Base-by-base conservation (phyloP, 177 flowering plant genomes). In the Vitis hybrid region DNA sequence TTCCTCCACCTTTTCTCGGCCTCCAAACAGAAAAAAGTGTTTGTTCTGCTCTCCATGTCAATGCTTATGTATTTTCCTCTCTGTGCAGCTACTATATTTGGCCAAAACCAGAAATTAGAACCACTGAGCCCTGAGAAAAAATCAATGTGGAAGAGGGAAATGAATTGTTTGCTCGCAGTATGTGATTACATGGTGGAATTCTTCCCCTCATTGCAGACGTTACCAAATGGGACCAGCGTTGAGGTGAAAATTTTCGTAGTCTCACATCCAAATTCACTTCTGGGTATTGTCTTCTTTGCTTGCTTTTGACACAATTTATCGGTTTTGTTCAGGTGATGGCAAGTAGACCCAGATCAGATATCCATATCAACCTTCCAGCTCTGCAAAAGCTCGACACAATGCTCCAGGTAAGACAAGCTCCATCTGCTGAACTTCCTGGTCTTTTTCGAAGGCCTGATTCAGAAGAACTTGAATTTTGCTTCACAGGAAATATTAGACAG, bases 351-450 rank as follows among this genome's bases (percentile, higher is more conserved):
- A 81, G 99, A 79, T 68, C 85, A 57, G 99, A 96, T 76, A 87
- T 96, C 23, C 77, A 76, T 68, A 85, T 92, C 67, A 94, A 88
- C 81, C 95, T 96, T 52, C 99, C 99, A 66, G 99, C 98, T 2
- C 73, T 96, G 78, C 74, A 72, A 66, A 89, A 94, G 79, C 91
- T 96, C 5, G 97, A 96, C 64, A 76, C 85, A 45, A 86, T 92
- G 92, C 97, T 96, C 70, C 89, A 95, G 15, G 99, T 96, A 89
- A 87, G 90, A 60, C 11, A 11, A 59, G 11, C 61, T 39, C 30
- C 30, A 26, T 26, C 30, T 0, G 30, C 30, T 26, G 30, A 26
- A 26, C 30, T 26, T 26, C 30, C 30, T 26, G 30, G 30, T 26
- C 30, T 26, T 26, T 26, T 26, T 26, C 0, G 30, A 26, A 26